Percentiles rank a stretch among this genome's conserved stretches.
Evolutionary conservation across 2,329 filamentous ascomycete species (phyloP).

Genomic region (Iodosphaeria phyllophila): DNA sequence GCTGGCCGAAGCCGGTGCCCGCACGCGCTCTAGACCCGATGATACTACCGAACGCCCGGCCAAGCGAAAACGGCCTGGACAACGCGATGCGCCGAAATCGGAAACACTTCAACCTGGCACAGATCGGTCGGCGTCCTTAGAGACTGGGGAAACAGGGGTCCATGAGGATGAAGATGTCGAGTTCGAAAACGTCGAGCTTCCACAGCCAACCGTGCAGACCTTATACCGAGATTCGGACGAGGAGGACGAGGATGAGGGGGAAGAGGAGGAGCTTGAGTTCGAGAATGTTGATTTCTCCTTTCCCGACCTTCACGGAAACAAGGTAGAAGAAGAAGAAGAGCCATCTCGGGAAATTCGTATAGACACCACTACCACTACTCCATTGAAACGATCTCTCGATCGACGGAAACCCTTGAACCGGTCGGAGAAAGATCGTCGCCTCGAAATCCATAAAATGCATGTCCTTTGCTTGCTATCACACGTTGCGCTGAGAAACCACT

Average conservation of each 20-base stretch:
- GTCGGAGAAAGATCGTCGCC: slow-evolving; percentile 34
- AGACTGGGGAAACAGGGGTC: slow-evolving; percentile 15
- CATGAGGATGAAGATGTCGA: slow-evolving; percentile 22
- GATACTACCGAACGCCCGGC: slow-evolving; percentile 18
- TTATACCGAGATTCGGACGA: slow-evolving; percentile 29
- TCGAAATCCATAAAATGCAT: slow-evolving; percentile 76
- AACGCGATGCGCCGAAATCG: slow-evolving; percentile 6
- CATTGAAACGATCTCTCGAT: slow-evolving; percentile 15
- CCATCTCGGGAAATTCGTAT: slow-evolving; percentile 24
- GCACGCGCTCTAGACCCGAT: slow-evolving; percentile 5
- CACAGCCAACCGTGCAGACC: slow-evolving; percentile 29
- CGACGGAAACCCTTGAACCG: slow-evolving; percentile 33
- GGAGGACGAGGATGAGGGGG: slow-evolving; percentile 19
- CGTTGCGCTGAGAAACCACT: slow-evolving; percentile 58
- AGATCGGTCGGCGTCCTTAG: too few relatives aligned
- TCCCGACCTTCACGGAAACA: slow-evolving; percentile 6
- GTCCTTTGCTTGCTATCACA: slow-evolving; percentile 69
- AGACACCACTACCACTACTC: slow-evolving; percentile 25
- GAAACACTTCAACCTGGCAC: slow-evolving; percentile 9
- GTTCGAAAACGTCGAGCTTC: slow-evolving; percentile 31
- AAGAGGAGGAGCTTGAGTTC: slow-evolving; percentile 23
- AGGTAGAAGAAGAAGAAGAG: slow-evolving; percentile 3
- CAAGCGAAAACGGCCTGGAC: slow-evolving; percentile 21
- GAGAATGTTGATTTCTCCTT: slow-evolving; percentile 28
- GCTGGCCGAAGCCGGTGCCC: slow-evolving; percentile 28